phyloP scores from a whole-genome alignment of 2,329 filamentous ascomycete species.

The Alternaria angustiovoidea region DNA sequence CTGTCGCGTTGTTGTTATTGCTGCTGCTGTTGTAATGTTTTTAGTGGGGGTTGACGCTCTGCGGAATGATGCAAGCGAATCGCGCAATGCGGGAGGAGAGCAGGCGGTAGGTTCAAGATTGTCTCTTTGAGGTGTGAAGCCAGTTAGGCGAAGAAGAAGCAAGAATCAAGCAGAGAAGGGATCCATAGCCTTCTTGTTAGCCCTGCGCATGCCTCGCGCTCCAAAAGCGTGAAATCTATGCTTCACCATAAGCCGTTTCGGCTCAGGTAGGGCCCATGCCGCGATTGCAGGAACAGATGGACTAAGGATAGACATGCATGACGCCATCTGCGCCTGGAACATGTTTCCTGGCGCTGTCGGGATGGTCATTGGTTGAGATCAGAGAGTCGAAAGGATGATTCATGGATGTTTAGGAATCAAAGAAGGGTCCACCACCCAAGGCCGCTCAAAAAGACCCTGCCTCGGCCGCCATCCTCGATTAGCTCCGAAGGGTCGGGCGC shows the following conservation, averaged over 20 bases:
- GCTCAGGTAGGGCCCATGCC: conserved; percentile 21
- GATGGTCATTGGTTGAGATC: background rate
- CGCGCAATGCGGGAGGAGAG: background rate
- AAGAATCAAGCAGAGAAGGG: background rate
- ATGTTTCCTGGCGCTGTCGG: conserved; percentile 8
- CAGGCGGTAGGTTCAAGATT: background rate
- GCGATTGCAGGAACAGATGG: conserved; percentile 39
- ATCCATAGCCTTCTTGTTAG: background rate
- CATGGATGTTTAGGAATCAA: background rate
- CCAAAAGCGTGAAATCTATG: conserved; percentile 32
- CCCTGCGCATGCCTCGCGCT: conserved; percentile 8
- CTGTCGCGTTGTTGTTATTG: background rate
- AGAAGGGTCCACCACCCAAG: background rate
- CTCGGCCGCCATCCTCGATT: background rate
- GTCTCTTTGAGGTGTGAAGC: background rate
- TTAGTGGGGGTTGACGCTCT: conserved; percentile 6
- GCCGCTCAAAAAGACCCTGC: background rate
- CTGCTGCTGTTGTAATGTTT: background rate
- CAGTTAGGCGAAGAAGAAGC: background rate
- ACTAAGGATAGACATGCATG: conserved; percentile 29
- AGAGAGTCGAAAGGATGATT: background rate
- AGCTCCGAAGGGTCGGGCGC: background rate
- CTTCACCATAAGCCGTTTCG: conserved; percentile 32
- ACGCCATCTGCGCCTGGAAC: conserved; percentile 35
- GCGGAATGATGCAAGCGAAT: background rate